Percentiles rank a stretch among this genome's conserved stretches.
Evolutionary conservation across 1,284 basidiomycete genomes (phyloP).

Genomic region (Schizophyllum commune): DNA sequence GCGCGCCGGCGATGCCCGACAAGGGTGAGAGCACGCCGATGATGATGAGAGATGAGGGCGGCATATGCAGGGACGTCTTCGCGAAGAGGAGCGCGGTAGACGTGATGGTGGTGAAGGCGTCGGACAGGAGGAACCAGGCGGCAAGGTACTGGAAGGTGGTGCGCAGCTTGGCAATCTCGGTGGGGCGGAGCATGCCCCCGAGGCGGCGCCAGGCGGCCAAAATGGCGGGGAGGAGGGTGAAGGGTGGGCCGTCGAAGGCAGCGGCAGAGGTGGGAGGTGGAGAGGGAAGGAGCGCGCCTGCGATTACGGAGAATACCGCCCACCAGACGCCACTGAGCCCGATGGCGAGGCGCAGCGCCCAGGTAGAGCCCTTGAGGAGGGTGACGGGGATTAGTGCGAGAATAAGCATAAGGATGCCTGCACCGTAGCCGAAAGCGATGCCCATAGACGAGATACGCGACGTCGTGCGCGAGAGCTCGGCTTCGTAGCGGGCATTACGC

Average conservation of each 20-base stretch:
- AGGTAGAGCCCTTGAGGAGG: slow-evolving; percentile 59
- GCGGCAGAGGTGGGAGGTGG: slow-evolving; percentile 12
- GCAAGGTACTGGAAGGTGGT: slow-evolving; percentile 83
- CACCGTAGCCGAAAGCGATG: slow-evolving; percentile 78
- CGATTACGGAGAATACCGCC: slow-evolving; percentile 73
- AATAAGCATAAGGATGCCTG: slow-evolving; percentile 64
- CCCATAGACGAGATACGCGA: slow-evolving; percentile 77
- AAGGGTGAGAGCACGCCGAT: slow-evolving; percentile 64
- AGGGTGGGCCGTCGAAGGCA: too few species aligned
- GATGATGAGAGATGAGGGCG: slow-evolving; percentile 60
- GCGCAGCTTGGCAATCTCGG: slow-evolving; percentile 63
- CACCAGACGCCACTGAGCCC: slow-evolving; percentile 81
- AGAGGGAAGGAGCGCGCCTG: slow-evolving; percentile 63
- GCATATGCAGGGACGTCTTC: slow-evolving; percentile 74
- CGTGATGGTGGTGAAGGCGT: slow-evolving; percentile 81
- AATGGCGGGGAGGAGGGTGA: slow-evolving; percentile 33
- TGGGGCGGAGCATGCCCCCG: slow-evolving; percentile 59
- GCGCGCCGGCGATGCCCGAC: slow-evolving; percentile 68
- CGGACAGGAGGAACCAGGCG: slow-evolving; percentile 88
- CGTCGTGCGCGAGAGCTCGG: slow-evolving; percentile 58
- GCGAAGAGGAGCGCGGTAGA: slow-evolving; percentile 79
- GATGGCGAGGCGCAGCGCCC: slow-evolving; percentile 69
- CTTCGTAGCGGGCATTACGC: slow-evolving; percentile 33
- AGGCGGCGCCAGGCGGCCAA: slow-evolving; percentile 59
- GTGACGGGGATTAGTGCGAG: slow-evolving; percentile 70